Conservation (phyloP, 208 protist species). For the Crithidia fasciculata region DNA sequence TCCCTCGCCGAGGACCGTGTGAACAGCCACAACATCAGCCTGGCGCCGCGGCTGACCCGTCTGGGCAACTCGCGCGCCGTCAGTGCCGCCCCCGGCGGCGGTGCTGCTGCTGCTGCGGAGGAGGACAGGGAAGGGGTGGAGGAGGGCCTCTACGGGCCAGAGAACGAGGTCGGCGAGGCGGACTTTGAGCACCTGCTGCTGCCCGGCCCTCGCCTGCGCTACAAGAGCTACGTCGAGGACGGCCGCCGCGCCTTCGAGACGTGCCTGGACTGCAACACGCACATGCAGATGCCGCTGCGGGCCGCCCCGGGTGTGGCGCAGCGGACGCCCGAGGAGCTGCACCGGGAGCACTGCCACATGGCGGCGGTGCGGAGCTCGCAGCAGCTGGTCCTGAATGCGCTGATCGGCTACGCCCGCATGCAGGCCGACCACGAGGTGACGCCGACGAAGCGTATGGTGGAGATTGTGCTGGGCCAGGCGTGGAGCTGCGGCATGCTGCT, state of each 20-base stretch:
- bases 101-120: slow-evolving; percentile 5
- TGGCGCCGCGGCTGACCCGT: slow-evolving; percentile 29
- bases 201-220: slow-evolving; percentile 74
- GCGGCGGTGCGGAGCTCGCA: slow-evolving; percentile 77
- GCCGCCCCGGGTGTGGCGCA: slow-evolving; percentile 69
- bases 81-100: slow-evolving; percentile 5
- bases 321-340: slow-evolving; percentile 77
- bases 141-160: no score
- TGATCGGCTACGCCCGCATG: slow-evolving; percentile 79
- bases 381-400: slow-evolving; percentile 82
- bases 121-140: slow-evolving; percentile 4
- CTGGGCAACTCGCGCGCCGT: slow-evolving; percentile 32
- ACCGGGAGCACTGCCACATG: slow-evolving; percentile 91
- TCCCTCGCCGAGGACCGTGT: slow-evolving; percentile 30
- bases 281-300: slow-evolving; percentile 85
- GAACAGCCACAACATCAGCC: slow-evolving; percentile 41
- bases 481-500: slow-evolving; percentile 91
- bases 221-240: slow-evolving; percentile 62
- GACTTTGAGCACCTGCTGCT: slow-evolving; percentile 78
- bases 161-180: slow-evolving; percentile 20
- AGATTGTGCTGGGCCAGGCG: slow-evolving; percentile 87
- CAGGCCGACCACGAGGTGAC: slow-evolving; percentile 66
- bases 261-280: slow-evolving; percentile 87
- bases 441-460: slow-evolving; percentile 75
- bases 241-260: slow-evolving; percentile 75